phyloP scores from a whole-genome alignment of 2,329 filamentous ascomycete genomes.

The Calonectria montana region DNA sequence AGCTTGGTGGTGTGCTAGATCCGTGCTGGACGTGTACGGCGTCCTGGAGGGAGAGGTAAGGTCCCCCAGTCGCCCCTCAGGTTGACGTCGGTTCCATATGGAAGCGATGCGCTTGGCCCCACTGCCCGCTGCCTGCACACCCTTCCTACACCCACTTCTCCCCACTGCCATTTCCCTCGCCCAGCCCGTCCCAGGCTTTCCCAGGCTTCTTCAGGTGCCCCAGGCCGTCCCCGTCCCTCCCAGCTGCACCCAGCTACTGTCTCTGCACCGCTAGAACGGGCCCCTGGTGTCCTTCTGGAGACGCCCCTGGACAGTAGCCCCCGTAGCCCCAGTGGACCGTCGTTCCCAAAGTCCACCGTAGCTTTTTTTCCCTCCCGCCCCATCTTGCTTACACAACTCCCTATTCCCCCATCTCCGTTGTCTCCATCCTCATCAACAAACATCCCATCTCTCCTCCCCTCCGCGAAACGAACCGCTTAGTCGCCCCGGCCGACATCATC shows the following conservation, averaged over 20 bases:
- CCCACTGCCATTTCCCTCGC: conserved; percentile 45
- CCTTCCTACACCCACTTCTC: conserved; percentile 33
- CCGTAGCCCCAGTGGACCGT: conserved; percentile 20
- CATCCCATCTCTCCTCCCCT: conserved; percentile 30
- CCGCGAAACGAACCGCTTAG: conserved; percentile 34
- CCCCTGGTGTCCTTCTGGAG: conserved; percentile 17
- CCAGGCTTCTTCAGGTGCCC: conserved; percentile 10
- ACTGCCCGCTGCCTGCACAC: conserved; percentile 10
- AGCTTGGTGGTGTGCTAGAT: conserved; percentile 4
- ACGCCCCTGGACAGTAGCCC: conserved; percentile 18
- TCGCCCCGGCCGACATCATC: conserved; percentile 36
- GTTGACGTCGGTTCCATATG: conserved; percentile 13
- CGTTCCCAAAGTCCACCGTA: conserved; percentile 42
- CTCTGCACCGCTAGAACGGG: conserved; percentile 14
- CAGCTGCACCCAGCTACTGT: conserved; percentile 25
- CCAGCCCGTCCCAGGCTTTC: conserved; percentile 38
- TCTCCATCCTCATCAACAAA: conserved; percentile 34
- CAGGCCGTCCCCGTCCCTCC: neutral
- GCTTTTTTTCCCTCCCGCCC: conserved; percentile 43
- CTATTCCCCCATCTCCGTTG: conserved; percentile 32
- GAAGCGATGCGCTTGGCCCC: conserved; percentile 31
- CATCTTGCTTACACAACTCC: conserved; percentile 46
- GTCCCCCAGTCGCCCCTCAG: conserved; percentile 7
- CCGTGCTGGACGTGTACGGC: neutral
- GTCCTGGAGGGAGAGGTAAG: conserved; percentile 6